A percentile compares a stretch with the other conserved stretches of the same genome.
phyloP scores from a whole-genome alignment of 1,284 basidiomycete genomes.

The Fomitopsis schrenkii region DNA sequence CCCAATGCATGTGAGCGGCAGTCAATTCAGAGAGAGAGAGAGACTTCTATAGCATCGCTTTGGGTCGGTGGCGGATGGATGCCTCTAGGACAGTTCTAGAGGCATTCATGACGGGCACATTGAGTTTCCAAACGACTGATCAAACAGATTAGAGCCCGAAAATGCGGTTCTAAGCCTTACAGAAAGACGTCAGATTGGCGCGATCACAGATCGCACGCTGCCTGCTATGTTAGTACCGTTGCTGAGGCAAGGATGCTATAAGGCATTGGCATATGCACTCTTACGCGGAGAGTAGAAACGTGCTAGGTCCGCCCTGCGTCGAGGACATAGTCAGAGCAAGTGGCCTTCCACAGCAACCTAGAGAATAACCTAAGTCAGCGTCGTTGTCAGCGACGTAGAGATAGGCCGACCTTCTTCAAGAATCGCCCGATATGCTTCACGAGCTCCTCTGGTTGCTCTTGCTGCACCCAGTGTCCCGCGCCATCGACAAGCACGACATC shows the following conservation, averaged over 20 bases:
- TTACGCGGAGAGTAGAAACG: background rate
- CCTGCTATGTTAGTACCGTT: background rate
- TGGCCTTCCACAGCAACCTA: background rate
- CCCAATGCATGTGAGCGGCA: no score
- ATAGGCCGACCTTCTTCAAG: constrained; percentile 20
- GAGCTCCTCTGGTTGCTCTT: constrained; percentile 31
- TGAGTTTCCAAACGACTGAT: no score
- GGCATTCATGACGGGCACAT: no score
- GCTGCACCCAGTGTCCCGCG: constrained; percentile 64
- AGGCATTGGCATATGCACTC: background rate
- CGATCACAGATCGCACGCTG: background rate
- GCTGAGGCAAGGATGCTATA: background rate
- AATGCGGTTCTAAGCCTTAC: no score
- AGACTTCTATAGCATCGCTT: no score
- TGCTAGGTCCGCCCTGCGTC: background rate
- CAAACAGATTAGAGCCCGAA: no score
- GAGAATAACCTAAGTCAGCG: background rate
- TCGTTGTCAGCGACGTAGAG: background rate
- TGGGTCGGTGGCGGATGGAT: no score
- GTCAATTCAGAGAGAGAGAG: no score
- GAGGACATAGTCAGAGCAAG: background rate
- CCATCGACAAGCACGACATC: constrained; percentile 51
- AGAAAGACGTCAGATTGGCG: no score
- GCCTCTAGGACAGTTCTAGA: no score
- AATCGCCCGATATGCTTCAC: constrained; percentile 34